Conservation (phyloP, 2,329 filamentous ascomycete species). For the Boeremia lycopersici region DNA sequence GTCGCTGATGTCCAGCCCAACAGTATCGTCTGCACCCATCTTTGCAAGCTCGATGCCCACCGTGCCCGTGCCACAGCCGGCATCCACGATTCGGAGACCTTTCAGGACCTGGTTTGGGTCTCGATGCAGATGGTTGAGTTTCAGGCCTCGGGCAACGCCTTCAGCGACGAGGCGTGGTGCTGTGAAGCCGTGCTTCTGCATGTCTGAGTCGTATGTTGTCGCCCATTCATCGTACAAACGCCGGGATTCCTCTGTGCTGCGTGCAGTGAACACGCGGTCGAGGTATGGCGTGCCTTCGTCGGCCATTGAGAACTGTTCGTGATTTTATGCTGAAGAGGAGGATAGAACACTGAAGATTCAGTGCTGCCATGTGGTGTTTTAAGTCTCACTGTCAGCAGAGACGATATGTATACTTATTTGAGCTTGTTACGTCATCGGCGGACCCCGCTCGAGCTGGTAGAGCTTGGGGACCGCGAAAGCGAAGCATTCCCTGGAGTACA, state of each 20-base stretch:
- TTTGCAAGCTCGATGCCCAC: slow-evolving; percentile 57
- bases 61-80: slow-evolving; percentile 63
- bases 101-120: slow-evolving; percentile 18
- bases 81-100: slow-evolving; percentile 54
- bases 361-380: neutral
- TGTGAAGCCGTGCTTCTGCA: slow-evolving; percentile 50
- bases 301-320: neutral
- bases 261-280: slow-evolving; percentile 47
- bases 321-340: neutral
- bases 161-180: slow-evolving; percentile 48
- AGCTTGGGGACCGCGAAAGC: too few species aligned
- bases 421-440: slow-evolving; percentile 3
- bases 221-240: slow-evolving; percentile 56
- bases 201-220: slow-evolving; percentile 52
- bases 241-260: slow-evolving; percentile 46
- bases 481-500: too few species aligned
- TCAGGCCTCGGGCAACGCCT: slow-evolving; percentile 22
- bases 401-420: neutral
- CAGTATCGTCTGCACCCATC: slow-evolving; percentile 53
- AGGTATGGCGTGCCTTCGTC: slow-evolving; percentile 28
- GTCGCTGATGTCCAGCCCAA: slow-evolving; percentile 60
- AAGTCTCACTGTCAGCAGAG: neutral
- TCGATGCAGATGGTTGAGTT: slow-evolving; percentile 20
- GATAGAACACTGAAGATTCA: neutral
- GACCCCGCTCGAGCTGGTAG: neutral